Evolutionary conservation across 176 grass and related monocot species (phyloP), one percentile per base, ranked within the genome.

Genomic region (Oryza coarctata): DNA sequence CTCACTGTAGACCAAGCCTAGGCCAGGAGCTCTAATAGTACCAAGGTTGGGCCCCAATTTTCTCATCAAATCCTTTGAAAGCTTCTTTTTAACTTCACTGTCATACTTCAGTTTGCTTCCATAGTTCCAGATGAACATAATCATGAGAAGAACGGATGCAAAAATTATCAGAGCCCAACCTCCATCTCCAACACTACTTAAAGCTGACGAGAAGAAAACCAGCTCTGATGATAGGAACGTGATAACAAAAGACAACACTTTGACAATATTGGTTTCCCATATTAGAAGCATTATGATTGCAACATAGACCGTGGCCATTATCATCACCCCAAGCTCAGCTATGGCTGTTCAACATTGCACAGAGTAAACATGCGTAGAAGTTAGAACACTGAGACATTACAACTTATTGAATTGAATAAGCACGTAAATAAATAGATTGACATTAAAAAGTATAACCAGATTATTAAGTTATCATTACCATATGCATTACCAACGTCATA

Each of bases 251-350:
- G 81, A 84, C n/a, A 95, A 25, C 49, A 98, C 88, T 47, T 93
- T 67, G 13, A 75, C 8, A 40, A 95, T 90, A 68, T 91, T 66
- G 44, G 69, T 90, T 88, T 98, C 88, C 95, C 95, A 98, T 86
- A 98, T 98, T 60, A 98, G 78, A 88, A 95, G 88, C 95, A 98
- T 98, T 89, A 98, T 91, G n/a, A 95, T 88, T 79, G 90, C 88
- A 83, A 95, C 88, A 79, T 93, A 86, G 63, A 98, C 66, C 0
- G 95, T 98, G 66, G 92, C 88, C 88, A 93, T 95, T 86, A 95
- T 93, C 95, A 98, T 95, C 81, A 98, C 90, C 10, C 95, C 92
- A 81, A 95, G 82, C 85, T 98, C 95, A 52, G 88, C 84, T 47
- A 98, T 95, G 82, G 90, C 95, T 94, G 90, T 82, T 86, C 33